Evolutionary conservation across 306 rosid species (phyloP).

Genomic region (Ceratonia siliqua): DNA sequence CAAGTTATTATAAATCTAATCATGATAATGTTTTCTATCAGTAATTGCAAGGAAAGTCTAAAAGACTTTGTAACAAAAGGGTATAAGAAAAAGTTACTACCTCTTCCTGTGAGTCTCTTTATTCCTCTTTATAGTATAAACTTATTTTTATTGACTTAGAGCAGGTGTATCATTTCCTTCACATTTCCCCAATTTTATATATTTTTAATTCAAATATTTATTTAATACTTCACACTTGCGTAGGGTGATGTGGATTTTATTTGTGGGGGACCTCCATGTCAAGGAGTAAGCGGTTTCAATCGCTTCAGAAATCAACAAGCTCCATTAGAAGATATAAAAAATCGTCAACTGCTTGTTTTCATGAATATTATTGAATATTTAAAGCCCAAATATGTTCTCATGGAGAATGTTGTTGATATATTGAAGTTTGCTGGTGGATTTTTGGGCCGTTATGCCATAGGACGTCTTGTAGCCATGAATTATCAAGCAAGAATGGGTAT

Average conservation of each 20-base stretch:
- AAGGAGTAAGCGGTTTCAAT: constrained; percentile 84
- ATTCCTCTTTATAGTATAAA: background rate
- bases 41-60: constrained; percentile 41
- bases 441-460: constrained; percentile 79
- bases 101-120: constrained; percentile 47
- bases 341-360: constrained; percentile 58
- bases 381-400: constrained; percentile 65
- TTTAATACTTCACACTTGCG: background rate
- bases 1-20: background rate
- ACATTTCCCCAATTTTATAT: too few species aligned
- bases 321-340: constrained; percentile 66
- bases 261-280: constrained; percentile 96
- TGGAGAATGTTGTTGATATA: constrained; percentile 86
- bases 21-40: constrained; percentile 16
- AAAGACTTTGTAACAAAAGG: constrained; percentile 42
- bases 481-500: constrained; percentile 80
- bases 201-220: background rate
- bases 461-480: constrained; percentile 71
- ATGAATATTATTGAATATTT: constrained; percentile 67
- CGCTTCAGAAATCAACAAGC: constrained; percentile 54
- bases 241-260: constrained; percentile 85
- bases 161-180: background rate
- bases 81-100: constrained; percentile 40
- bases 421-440: constrained; percentile 68
- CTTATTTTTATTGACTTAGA: background rate